These are phyloP conservation scores for Simplicillium sp. DNA, from an alignment of 2,329 filamentous ascomycete species.

Conservation along the genomic window DNA sequence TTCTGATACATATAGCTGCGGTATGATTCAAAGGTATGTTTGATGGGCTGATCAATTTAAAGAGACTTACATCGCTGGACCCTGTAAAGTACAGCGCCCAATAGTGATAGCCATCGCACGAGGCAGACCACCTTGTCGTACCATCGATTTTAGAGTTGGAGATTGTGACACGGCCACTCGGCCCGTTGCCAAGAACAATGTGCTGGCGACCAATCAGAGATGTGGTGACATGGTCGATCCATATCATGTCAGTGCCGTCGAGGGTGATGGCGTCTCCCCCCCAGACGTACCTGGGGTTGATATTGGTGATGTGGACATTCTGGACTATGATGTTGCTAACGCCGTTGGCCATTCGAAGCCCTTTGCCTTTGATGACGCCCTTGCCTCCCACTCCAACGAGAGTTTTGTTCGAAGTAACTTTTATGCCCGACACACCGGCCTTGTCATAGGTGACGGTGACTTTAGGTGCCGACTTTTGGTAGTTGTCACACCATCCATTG, in stretches of 20 bases:
- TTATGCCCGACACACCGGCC: conserved; percentile 39
- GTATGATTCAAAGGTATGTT: too few relatives aligned
- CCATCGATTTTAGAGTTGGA: conserved; percentile 53
- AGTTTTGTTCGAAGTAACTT: conserved; percentile 47
- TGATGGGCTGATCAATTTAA: not conserved
- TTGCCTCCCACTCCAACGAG: conserved; percentile 41
- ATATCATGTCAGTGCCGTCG: conserved; percentile 32
- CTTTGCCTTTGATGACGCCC: conserved; percentile 49
- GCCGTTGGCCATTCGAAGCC: conserved; percentile 36
- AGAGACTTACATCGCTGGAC: conserved; percentile 31
- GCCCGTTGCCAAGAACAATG: conserved; percentile 45
- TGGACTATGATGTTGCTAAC: conserved; percentile 50
- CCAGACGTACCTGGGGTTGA: conserved; percentile 51
- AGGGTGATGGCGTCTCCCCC: conserved; percentile 49
- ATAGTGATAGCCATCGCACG: conserved; percentile 50
- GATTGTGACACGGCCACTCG: conserved; percentile 46
- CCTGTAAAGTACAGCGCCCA: conserved; percentile 50
- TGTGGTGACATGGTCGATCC: conserved; percentile 46
- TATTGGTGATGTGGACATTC: conserved; percentile 44
- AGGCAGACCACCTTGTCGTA: conserved; percentile 40
- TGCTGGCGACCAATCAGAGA: conserved; percentile 51
- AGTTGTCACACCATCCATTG: conserved; percentile 49
- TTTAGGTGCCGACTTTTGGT: conserved; percentile 39
- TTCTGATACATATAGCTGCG: not conserved
- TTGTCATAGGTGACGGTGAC: conserved; percentile 39